Conservation (phyloP, 495 filamentous ascomycete species). For the Symbiotaphrina buchneri region DNA sequence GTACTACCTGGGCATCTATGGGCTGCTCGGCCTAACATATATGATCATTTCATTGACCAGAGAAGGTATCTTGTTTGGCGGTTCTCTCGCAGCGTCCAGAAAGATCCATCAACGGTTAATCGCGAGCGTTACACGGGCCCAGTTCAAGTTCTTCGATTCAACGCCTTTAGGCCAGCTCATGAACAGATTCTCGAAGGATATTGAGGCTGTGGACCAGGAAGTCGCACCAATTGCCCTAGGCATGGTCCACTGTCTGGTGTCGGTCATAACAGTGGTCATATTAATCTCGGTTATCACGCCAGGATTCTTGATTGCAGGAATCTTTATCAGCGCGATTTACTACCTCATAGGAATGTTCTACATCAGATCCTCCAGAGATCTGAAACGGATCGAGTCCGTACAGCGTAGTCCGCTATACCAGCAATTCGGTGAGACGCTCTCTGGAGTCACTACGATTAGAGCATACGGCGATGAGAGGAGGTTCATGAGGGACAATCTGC, state of each 20-base stretch:
- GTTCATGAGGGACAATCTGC: slow-evolving; percentile 85
- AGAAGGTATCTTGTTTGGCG: slow-evolving; percentile 78
- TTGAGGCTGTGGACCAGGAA: slow-evolving; percentile 90
- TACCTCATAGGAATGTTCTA: slow-evolving; percentile 72
- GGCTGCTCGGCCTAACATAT: slow-evolving; percentile 49
- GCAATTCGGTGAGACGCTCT: slow-evolving; percentile 92
- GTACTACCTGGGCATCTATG: slow-evolving; percentile 75
- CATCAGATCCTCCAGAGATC: slow-evolving; percentile 69
- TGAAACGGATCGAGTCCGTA: slow-evolving; percentile 88
- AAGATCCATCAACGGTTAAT: slow-evolving; percentile 66
- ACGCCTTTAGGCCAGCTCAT: slow-evolving; percentile 93
- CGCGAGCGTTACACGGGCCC: slow-evolving; percentile 59
- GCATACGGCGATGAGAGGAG: slow-evolving; percentile 88
- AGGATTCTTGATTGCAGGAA: slow-evolving; percentile 65
- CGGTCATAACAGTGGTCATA: slow-evolving; percentile 70
- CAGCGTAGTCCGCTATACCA: slow-evolving; percentile 92
- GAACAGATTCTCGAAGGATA: slow-evolving; percentile 96
- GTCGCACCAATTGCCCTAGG: slow-evolving; percentile 77
- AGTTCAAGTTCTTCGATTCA: slow-evolving; percentile 94
- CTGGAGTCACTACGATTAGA: slow-evolving; percentile 90
- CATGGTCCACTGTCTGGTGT: slow-evolving; percentile 43
- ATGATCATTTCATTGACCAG: slow-evolving; percentile 53
- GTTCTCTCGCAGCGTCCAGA: slow-evolving; percentile 73
- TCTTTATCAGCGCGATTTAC: slow-evolving; percentile 73
- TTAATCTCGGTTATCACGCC: slow-evolving; percentile 89